phyloP scores from a whole-genome alignment of 2,329 filamentous ascomycete genomes.

The Macrophomina tecta region DNA sequence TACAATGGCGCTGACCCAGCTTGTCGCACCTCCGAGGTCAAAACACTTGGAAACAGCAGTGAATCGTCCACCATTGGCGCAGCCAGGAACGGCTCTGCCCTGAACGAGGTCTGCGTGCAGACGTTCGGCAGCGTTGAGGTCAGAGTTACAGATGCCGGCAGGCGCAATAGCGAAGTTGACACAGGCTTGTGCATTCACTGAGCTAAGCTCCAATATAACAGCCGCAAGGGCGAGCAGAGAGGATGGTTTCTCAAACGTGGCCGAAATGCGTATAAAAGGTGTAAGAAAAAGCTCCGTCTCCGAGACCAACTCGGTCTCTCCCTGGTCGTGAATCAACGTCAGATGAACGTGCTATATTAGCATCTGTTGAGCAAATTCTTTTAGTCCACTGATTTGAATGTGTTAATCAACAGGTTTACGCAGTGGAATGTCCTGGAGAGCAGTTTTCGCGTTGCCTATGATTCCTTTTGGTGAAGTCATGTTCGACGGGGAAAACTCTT shows the following conservation, averaged over 20 bases:
- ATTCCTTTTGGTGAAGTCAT: not conserved
- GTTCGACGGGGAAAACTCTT: not conserved
- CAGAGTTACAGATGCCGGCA: conserved; percentile 24
- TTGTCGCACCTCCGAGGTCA: conserved; percentile 5
- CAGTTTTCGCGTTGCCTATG: not conserved
- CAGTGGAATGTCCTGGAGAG: not conserved
- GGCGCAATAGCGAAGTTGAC: conserved; percentile 25
- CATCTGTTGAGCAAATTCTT: not conserved
- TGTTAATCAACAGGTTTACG: not conserved
- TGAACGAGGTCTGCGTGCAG: conserved; percentile 21
- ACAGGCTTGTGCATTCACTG: conserved; percentile 21
- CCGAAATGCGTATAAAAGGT: not conserved
- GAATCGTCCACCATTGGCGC: conserved; percentile 7
- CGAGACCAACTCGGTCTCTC: not conserved
- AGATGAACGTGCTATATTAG: not conserved
- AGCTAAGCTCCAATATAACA: not conserved
- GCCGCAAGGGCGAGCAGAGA: conserved; percentile 2
- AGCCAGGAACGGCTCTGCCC: not conserved
- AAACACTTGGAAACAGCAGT: conserved; percentile 20
- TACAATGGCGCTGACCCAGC: conserved; percentile 22
- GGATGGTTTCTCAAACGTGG: conserved; percentile 13
- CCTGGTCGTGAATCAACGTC: not conserved
- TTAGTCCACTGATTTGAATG: not conserved
- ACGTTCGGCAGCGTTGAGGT: conserved; percentile 7
- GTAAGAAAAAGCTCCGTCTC: not conserved